Conservation (phyloP, 1,284 basidiomycete genomes). For the Tetrapyrgos nigripes region DNA sequence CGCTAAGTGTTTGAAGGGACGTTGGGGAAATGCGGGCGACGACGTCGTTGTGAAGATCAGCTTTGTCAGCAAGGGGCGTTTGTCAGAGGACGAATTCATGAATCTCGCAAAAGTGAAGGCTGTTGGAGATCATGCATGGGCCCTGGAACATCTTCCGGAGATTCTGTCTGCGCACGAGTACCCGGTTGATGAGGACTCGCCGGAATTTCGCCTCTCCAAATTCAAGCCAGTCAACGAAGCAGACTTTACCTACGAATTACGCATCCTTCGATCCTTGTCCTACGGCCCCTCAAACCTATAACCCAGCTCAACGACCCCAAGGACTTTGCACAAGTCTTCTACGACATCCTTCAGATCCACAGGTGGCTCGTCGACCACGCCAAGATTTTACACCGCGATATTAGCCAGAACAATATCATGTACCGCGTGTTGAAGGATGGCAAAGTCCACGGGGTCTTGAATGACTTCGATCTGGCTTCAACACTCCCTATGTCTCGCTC, state of each 20-base stretch:
- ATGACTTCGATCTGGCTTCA: conserved; percentile 8
- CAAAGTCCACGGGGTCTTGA: conserved; percentile 7
- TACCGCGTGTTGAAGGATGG: neutral
- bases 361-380: conserved; percentile 4
- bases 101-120: neutral
- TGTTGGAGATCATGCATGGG: conserved; percentile 2
- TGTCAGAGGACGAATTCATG: neutral
- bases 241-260: conserved; percentile 5
- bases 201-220: neutral
- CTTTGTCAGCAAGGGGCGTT: neutral
- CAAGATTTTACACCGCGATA: conserved; percentile 13
- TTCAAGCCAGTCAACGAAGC: neutral
- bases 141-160: conserved; percentile 10
- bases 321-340: conserved; percentile 8
- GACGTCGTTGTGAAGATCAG: conserved; percentile 11
- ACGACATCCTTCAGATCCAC: conserved; percentile 9
- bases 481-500: neutral
- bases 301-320: neutral
- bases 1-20: neutral
- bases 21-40: neutral
- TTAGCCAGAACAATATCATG: conserved; percentile 12
- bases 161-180: neutral
- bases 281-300: conserved; percentile 1
- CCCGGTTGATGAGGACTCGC: neutral
- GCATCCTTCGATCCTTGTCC: conserved; percentile 1